Conservation (phyloP, 257 asterid species). For the Eustoma russellianum region DNA sequence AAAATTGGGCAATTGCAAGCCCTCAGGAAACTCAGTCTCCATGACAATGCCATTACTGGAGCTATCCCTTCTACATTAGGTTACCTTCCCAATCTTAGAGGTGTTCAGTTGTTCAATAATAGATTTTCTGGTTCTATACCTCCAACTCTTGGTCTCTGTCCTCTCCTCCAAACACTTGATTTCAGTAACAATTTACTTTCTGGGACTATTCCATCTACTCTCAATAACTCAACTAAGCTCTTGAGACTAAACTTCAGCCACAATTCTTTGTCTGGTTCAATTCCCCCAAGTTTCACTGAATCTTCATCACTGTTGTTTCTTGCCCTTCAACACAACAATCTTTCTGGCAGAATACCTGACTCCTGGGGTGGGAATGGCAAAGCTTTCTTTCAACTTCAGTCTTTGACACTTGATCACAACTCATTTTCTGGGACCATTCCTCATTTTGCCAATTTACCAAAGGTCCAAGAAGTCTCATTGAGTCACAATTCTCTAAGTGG, state of each 20-base stretch:
- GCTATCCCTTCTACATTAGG: constrained; percentile 68
- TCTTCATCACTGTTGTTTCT: constrained; percentile 51
- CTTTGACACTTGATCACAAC: constrained; percentile 47
- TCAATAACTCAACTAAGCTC: constrained; percentile 66
- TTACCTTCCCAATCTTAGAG: constrained; percentile 69
- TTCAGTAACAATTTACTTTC: constrained; percentile 58
- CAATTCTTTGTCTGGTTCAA: constrained; percentile 59
- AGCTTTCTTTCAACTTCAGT: constrained; percentile 28
- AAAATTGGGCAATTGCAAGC: constrained; percentile 80
- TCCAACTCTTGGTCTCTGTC: constrained; percentile 53
- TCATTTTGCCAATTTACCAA: constrained; percentile 27
- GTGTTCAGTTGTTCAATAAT: constrained; percentile 76
- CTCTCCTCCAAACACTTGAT: constrained; percentile 76
- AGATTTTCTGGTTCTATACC: constrained; percentile 77
- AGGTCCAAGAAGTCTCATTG: constrained; percentile 24
- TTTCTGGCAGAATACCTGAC: constrained; percentile 60
- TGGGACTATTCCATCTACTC: constrained; percentile 44
- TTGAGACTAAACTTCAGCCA: constrained; percentile 63
- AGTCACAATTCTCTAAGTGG: constrained; percentile 41
- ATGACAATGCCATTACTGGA: constrained; percentile 73
- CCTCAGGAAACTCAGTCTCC: constrained; percentile 80
- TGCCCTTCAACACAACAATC: constrained; percentile 44
- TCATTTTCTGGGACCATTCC: constrained; percentile 54
- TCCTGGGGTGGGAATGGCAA: constrained; percentile 47
- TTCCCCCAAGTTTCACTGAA: constrained; percentile 47